Percentiles rank a stretch among this genome's conserved stretches.
phyloP scores from a whole-genome alignment of 495 filamentous ascomycete genomes.

The Penicillium flavigenum region DNA sequence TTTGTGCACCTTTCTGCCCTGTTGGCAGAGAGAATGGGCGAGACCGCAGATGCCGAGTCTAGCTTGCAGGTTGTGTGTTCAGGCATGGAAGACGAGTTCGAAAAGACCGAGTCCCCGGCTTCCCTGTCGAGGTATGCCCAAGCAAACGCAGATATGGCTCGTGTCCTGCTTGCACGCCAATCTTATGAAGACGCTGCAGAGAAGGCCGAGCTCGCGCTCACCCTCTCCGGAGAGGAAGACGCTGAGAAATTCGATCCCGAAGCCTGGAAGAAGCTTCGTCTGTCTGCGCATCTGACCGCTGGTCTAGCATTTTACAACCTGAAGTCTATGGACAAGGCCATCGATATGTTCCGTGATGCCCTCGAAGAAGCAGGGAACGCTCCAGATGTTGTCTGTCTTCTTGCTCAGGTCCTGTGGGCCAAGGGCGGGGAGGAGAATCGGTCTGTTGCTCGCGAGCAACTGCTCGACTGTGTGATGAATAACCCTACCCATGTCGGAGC shows the following conservation, averaged over 20 bases:
- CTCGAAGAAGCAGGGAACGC: constrained; percentile 73
- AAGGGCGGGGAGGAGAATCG: constrained; percentile 75
- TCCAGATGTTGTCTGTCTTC: constrained; percentile 82
- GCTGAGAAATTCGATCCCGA: constrained; percentile 55
- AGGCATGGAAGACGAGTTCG: constrained; percentile 75
- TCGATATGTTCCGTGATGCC: constrained; percentile 77
- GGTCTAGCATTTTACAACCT: constrained; percentile 77
- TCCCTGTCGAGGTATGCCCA: constrained; percentile 74
- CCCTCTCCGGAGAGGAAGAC: constrained; percentile 61
- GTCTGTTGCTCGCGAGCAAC: constrained; percentile 70
- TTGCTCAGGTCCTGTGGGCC: constrained; percentile 90
- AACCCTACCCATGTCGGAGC: constrained; percentile 73
- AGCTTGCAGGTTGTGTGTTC: constrained; percentile 65
- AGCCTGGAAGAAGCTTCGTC: constrained; percentile 60
- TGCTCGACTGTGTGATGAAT: constrained; percentile 74
- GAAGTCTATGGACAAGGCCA: constrained; percentile 59
- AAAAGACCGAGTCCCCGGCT: constrained; percentile 70
- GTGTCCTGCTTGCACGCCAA: constrained; percentile 67
- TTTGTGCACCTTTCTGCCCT: constrained; percentile 77
- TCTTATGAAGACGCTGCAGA: constrained; percentile 66
- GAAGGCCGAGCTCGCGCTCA: constrained; percentile 68
- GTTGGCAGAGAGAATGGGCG: constrained; percentile 73
- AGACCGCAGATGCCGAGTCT: constrained; percentile 61
- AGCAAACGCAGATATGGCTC: constrained; percentile 83
- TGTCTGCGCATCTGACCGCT: constrained; percentile 83